These are phyloP conservation scores for Stereocaulon alpinum DNA, from an alignment of 495 filamentous ascomycete genomes.

Conservation along the genomic window DNA sequence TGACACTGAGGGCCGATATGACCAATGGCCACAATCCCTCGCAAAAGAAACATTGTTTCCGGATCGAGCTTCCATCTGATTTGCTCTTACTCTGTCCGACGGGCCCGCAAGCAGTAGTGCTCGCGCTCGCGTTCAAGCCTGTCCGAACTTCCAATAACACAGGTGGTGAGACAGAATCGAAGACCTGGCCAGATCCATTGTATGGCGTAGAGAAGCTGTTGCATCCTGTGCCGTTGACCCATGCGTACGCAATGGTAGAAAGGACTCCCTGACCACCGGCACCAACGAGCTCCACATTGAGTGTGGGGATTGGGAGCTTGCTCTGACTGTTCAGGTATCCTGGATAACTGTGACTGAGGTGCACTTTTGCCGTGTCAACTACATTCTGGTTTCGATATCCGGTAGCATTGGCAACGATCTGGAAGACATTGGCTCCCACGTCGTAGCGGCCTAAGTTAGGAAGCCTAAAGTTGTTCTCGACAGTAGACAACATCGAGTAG, in stretches of 20 bases:
- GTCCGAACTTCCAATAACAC: background rate
- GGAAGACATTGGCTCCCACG: background rate
- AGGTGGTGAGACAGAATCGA: background rate
- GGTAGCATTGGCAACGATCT: background rate
- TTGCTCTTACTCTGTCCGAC: no score
- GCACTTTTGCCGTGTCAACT: background rate
- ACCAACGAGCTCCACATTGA: background rate
- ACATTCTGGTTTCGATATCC: background rate
- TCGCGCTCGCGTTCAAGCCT: no score
- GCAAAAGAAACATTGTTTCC: no score
- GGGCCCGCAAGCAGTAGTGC: no score
- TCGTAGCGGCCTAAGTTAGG: background rate
- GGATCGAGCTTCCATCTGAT: no score
- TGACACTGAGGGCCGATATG: no score
- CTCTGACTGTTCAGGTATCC: background rate
- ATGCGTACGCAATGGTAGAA: conserved; percentile 30
- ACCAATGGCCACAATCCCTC: no score
- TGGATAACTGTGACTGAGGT: background rate
- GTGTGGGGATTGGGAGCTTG: background rate
- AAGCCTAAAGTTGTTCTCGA: background rate
- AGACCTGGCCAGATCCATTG: background rate
- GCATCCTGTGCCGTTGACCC: background rate
- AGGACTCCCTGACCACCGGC: conserved; percentile 46
- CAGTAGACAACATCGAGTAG: background rate
- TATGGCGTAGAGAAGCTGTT: background rate